phyloP scores from a whole-genome alignment of 2,329 filamentous ascomycete genomes.

The Escovopsis sp. region DNA sequence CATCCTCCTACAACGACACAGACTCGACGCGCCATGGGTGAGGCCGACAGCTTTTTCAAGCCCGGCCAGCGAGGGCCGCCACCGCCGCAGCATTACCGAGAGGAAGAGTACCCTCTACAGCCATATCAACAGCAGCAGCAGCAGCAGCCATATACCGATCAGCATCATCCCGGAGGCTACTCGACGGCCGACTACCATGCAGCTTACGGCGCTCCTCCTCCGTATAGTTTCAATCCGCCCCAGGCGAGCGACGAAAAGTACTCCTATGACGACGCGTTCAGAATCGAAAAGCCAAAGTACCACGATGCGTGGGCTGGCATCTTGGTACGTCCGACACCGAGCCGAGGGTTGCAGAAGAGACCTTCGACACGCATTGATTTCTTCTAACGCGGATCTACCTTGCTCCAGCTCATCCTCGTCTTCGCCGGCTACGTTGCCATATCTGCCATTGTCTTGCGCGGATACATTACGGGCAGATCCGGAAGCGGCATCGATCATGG shows the following conservation, averaged over 20 bases:
- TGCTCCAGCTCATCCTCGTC: slow-evolving; percentile 47
- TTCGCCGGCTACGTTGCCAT: slow-evolving; percentile 63
- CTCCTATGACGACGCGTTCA: slow-evolving; percentile 68
- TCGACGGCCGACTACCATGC: slow-evolving; percentile 16
- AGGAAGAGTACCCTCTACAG: background rate
- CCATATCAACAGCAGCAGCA: slow-evolving; percentile 6
- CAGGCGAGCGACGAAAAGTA: slow-evolving; percentile 31
- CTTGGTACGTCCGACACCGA: slow-evolving; percentile 34
- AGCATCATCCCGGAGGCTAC: slow-evolving; percentile 7
- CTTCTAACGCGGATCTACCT: background rate
- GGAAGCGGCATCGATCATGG: slow-evolving; percentile 62
- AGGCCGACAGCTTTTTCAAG: slow-evolving; percentile 20
- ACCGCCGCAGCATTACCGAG: slow-evolving; percentile 5
- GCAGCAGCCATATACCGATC: slow-evolving; percentile 3
- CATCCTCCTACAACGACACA: background rate
- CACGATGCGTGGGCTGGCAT: slow-evolving; percentile 85
- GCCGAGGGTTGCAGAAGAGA: too few relatives aligned
- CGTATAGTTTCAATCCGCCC: slow-evolving; percentile 22
- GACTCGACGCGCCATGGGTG: slow-evolving; percentile 16
- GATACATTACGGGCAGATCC: slow-evolving; percentile 50
- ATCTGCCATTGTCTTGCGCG: slow-evolving; percentile 59
- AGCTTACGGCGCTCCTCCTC: slow-evolving; percentile 15
- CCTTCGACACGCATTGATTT: background rate
- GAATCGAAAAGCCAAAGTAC: slow-evolving; percentile 69
- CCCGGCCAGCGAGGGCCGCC: slow-evolving; percentile 9